These are phyloP conservation scores for Cylindrotheca fusiformis DNA, from an alignment of 108 stramenopile species.

Conservation along the genomic window DNA sequence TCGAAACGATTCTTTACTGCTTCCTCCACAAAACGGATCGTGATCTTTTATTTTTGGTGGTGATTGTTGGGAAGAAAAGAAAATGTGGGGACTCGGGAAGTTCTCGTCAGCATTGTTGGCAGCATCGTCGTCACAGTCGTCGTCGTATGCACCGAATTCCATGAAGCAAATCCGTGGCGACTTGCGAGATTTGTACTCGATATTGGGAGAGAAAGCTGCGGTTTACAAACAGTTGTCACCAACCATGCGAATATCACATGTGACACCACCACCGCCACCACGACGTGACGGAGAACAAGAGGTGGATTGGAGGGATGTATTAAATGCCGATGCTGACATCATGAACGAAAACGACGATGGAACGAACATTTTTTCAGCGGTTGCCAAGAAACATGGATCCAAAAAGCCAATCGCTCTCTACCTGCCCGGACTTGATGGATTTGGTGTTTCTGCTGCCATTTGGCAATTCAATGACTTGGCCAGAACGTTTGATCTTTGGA, in stretches of 20 bases:
- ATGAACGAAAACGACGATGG: neutral
- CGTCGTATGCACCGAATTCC: constrained; percentile 9
- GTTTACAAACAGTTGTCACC: constrained; percentile 19
- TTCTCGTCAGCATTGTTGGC: constrained; percentile 14
- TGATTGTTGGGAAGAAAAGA: too few relatives aligned
- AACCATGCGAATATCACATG: constrained; percentile 29
- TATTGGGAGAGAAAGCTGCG: constrained; percentile 22
- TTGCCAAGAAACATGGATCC: constrained; percentile 18
- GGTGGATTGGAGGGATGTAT: constrained; percentile 17
- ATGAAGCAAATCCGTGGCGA: constrained; percentile 8
- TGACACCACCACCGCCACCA: constrained; percentile 30
- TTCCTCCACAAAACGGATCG: too few relatives aligned
- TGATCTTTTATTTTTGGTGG: too few relatives aligned
- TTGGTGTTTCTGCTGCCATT: constrained; percentile 75
- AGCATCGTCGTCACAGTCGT: neutral
- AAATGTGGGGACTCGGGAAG: constrained; percentile 24
- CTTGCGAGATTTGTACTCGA: constrained; percentile 11
- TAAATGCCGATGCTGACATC: constrained; percentile 15
- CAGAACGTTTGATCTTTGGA: constrained; percentile 72
- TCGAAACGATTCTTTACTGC: too few relatives aligned
- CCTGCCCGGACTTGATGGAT: constrained; percentile 86
- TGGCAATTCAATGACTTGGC: constrained; percentile 80
- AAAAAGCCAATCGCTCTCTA: constrained; percentile 60
- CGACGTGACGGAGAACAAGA: neutral
- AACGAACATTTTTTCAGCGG: constrained; percentile 4